Percentiles rank a stretch among this genome's conserved stretches.
Conservation (phyloP, 176 grass and related monocot genomes). For the Carex parvula region DNA sequence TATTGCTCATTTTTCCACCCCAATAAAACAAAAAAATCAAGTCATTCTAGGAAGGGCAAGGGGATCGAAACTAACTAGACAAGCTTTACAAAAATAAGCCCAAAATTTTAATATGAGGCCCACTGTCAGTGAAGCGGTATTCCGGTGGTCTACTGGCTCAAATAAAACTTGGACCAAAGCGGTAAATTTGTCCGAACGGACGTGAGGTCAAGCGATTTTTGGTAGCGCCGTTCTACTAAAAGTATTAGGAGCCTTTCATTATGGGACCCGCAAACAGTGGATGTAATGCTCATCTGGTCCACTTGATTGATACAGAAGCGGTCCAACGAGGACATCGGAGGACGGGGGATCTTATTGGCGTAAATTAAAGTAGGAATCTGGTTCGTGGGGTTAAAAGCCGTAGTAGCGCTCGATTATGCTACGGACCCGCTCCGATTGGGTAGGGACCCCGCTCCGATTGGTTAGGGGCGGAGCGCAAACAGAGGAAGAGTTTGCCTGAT, state of each 20-base stretch:
- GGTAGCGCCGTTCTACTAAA: background rate
- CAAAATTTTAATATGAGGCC: background rate
- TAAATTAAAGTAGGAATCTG: background rate
- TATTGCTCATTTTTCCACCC: background rate
- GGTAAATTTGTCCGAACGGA: background rate
- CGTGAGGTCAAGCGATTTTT: background rate
- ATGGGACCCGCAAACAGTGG: background rate
- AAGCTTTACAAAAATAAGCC: background rate
- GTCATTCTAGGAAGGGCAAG: background rate
- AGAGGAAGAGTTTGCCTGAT: background rate
- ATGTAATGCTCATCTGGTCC: background rate
- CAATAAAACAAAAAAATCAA: background rate
- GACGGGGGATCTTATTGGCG: background rate
- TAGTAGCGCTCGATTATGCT: background rate
- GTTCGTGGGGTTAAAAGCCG: background rate
- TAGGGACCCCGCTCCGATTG: background rate
- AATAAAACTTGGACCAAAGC: background rate
- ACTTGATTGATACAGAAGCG: conserved; percentile 8
- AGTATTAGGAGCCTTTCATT: background rate
- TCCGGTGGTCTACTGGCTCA: background rate
- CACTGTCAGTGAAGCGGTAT: background rate
- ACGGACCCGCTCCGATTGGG: background rate
- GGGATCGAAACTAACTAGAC: background rate
- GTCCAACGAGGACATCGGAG: background rate
- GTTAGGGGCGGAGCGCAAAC: background rate